A percentile compares a stretch with the other conserved stretches of the same genome.
phyloP scores from a whole-genome alignment of 2,329 filamentous ascomycete species.

The Diplodia corticola region DNA sequence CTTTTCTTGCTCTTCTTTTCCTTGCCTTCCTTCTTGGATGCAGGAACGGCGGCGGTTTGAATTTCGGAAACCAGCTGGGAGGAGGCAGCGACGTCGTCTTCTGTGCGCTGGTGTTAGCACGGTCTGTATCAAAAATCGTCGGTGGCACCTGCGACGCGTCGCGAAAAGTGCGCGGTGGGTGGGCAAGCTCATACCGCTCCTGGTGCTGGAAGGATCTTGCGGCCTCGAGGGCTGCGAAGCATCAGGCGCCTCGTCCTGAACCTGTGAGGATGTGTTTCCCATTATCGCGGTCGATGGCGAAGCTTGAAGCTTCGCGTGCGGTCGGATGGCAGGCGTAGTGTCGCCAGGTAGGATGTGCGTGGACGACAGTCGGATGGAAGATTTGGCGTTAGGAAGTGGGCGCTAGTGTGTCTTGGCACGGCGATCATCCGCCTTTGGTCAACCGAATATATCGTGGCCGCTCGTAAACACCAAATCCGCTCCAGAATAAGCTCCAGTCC shows the following conservation, averaged over 20 bases:
- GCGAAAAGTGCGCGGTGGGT: slow-evolving; percentile 8
- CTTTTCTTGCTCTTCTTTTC: slow-evolving; percentile 20
- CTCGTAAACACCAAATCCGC: neutral
- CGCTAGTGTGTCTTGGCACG: slow-evolving; percentile 11
- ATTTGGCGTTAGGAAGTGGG: slow-evolving; percentile 12
- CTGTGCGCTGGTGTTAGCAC: slow-evolving; percentile 8
- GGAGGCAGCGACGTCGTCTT: slow-evolving; percentile 24
- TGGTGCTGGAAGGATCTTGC: neutral
- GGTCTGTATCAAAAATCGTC: slow-evolving; percentile 14
- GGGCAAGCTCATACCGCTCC: neutral
- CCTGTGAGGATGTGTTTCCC: slow-evolving; percentile 20
- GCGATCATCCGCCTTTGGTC: slow-evolving; percentile 2
- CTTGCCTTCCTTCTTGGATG: neutral
- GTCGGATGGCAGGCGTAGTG: slow-evolving; percentile 1
- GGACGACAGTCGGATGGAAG: slow-evolving; percentile 2
- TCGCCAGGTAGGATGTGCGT: slow-evolving; percentile 15
- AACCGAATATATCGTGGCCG: slow-evolving; percentile 3
- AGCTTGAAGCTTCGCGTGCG: slow-evolving; percentile 6
- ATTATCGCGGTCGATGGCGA: slow-evolving; percentile 9
- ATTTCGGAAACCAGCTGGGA: slow-evolving; percentile 15
- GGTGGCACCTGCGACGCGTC: slow-evolving; percentile 9
- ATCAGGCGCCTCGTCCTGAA: slow-evolving; percentile 1
- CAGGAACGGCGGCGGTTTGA: neutral
- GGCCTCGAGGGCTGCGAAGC: neutral
- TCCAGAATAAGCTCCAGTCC: neutral